phyloP scores from a whole-genome alignment of 495 filamentous ascomycete genomes.

The Viridothelium virens region DNA sequence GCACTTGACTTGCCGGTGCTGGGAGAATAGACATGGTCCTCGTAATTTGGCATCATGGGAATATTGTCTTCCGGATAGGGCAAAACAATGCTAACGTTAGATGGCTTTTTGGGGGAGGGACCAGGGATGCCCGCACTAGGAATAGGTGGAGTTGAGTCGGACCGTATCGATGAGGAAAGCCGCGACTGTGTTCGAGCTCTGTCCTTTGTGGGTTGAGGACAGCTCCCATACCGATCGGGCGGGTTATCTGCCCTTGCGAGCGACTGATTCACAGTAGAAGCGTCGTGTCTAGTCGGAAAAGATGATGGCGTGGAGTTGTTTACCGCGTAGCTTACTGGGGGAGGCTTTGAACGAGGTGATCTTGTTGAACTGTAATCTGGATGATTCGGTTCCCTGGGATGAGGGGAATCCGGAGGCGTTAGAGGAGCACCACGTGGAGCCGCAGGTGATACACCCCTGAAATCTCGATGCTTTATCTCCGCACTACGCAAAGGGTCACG shows the following conservation, averaged over 20 bases:
- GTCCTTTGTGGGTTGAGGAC: neutral
- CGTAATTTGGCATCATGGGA: constrained; percentile 1
- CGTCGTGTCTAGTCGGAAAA: neutral
- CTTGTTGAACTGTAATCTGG: neutral
- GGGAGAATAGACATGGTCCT: neutral
- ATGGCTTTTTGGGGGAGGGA: neutral
- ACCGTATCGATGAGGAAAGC: constrained; percentile 16
- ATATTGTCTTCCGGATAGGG: constrained; percentile 4
- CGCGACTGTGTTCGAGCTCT: constrained; percentile 21
- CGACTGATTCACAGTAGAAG: neutral
- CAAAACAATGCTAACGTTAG: neutral
- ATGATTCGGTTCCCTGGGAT: neutral
- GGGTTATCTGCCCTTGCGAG: neutral
- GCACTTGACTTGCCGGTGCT: neutral
- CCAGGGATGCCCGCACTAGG: neutral
- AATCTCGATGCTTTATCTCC: neutral
- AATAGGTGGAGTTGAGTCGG: constrained; percentile 9
- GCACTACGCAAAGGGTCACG: neutral
- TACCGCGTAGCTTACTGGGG: neutral
- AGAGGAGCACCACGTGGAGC: neutral
- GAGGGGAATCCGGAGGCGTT: neutral
- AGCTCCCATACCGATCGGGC: neutral
- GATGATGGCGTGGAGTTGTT: neutral
- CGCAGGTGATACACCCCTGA: neutral
- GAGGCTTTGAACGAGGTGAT: constrained; percentile 13